phyloP scores from a whole-genome alignment of 371 early-diverging fungal genomes.

The Apophysomyces elegans region DNA sequence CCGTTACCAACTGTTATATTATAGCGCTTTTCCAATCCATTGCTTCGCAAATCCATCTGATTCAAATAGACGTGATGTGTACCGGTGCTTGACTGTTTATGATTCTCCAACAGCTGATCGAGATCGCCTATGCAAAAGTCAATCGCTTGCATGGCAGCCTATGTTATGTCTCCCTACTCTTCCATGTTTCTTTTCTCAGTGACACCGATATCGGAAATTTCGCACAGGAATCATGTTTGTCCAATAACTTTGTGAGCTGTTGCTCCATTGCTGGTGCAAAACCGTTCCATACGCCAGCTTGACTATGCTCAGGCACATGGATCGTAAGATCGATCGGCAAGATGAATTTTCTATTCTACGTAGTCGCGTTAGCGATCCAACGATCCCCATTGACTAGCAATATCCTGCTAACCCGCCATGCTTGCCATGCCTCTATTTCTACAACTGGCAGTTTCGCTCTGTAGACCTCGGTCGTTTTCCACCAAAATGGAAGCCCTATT shows the following conservation, averaged over 20 bases:
- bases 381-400: background rate
- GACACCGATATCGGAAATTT: background rate
- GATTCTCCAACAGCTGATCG: too few species aligned
- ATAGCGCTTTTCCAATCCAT: too few species aligned
- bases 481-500: slow-evolving; percentile 89
- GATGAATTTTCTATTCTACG: slow-evolving; percentile 15
- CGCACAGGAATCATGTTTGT: background rate
- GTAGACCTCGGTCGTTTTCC: slow-evolving; percentile 89
- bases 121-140: too few species aligned
- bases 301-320: slow-evolving; percentile 15
- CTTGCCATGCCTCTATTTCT: slow-evolving; percentile 67
- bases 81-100: too few species aligned
- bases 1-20: too few species aligned
- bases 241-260: background rate
- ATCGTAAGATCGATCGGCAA: slow-evolving; percentile 13
- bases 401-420: slow-evolving; percentile 45
- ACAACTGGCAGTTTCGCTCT: slow-evolving; percentile 81
- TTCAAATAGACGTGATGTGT: too few species aligned
- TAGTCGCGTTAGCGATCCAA: background rate
- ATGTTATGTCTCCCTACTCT: background rate
- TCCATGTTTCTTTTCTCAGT: background rate
- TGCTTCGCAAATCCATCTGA: too few species aligned
- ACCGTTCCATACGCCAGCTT: background rate
- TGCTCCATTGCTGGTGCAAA: slow-evolving; percentile 1
- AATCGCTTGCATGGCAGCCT: too few species aligned